Percentiles rank a stretch among this genome's conserved stretches.
Evolutionary conservation across 148 eudicot species (phyloP).

Genomic region (Salicornia ramosissima): DNA sequence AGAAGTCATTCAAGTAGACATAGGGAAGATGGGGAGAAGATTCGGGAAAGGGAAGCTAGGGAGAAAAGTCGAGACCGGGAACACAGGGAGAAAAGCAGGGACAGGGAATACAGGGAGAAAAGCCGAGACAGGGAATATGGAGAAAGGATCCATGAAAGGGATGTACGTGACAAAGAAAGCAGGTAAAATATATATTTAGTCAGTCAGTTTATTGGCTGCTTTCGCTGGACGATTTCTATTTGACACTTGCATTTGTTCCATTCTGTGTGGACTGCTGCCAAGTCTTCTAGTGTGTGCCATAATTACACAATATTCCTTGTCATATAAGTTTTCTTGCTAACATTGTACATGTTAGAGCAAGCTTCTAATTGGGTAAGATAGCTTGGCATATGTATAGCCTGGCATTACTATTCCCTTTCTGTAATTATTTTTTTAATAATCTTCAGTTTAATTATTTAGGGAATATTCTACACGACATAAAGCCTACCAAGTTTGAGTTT

Average conservation of each 20-base stretch:
- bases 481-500: not conserved
- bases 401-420: not conserved
- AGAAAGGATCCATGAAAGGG: conserved; percentile 20
- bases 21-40: conserved; percentile 39
- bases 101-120: conserved; percentile 45
- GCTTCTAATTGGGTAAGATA: not conserved
- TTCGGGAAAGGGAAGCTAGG: conserved; percentile 31
- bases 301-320: not conserved
- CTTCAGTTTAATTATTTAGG: no score
- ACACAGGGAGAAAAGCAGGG: conserved; percentile 28
- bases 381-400: not conserved
- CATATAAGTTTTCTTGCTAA: not conserved
- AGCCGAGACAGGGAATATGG: conserved; percentile 16
- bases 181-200: conserved; percentile 15
- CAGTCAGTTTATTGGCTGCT: not conserved
- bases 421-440: not conserved
- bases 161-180: conserved; percentile 30
- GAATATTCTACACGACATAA: no score
- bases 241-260: not conserved
- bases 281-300: not conserved
- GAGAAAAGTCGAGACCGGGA: conserved; percentile 48
- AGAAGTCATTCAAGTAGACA: conserved; percentile 47
- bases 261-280: not conserved
- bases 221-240: not conserved
- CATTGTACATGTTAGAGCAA: not conserved